Evolutionary conservation across 306 rosid genomes (phyloP).

Genomic region (Sicyos baderoa): DNA sequence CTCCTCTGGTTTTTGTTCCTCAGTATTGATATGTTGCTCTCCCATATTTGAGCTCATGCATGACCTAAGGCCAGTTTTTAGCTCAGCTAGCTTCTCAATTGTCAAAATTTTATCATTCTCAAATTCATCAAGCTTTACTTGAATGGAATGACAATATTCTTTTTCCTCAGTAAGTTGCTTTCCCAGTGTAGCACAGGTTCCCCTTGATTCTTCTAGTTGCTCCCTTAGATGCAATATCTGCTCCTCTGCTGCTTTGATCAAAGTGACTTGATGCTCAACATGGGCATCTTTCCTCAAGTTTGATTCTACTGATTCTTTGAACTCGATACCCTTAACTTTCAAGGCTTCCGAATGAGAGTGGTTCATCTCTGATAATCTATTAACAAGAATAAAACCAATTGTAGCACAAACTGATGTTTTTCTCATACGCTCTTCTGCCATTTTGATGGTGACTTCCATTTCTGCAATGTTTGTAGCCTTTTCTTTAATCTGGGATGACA

Average conservation of each 20-base stretch:
- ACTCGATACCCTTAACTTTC: slow-evolving; percentile 36
- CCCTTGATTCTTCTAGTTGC: slow-evolving; percentile 39
- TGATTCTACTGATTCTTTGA: slow-evolving; percentile 40
- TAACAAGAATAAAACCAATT: slow-evolving; percentile 59
- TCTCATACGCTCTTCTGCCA: slow-evolving; percentile 43
- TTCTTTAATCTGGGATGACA: slow-evolving; percentile 43
- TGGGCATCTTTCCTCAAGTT: slow-evolving; percentile 45
- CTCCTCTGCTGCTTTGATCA: slow-evolving; percentile 46
- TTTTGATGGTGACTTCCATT: slow-evolving; percentile 41
- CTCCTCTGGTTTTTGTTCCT: slow-evolving; percentile 32
- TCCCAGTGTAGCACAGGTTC: slow-evolving; percentile 36
- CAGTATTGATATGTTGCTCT: slow-evolving; percentile 32
- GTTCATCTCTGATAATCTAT: slow-evolving; percentile 63
- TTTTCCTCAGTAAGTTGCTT: slow-evolving; percentile 53
- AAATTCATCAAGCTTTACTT: slow-evolving; percentile 50
- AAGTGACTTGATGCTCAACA: slow-evolving; percentile 39
- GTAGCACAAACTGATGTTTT: slow-evolving; percentile 65
- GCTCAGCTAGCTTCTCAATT: slow-evolving; percentile 56
- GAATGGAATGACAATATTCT: slow-evolving; percentile 41
- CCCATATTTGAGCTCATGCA: slow-evolving; percentile 48
- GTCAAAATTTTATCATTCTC: slow-evolving; percentile 53
- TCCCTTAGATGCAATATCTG: slow-evolving; percentile 25
- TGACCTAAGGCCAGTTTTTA: slow-evolving; percentile 68
- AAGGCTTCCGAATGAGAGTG: slow-evolving; percentile 37
- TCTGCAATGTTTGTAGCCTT: slow-evolving; percentile 33